A percentile compares a stretch with the other conserved stretches of the same genome.
Conservation (phyloP, 768 basidiomycete species). For the Mycena pura region DNA sequence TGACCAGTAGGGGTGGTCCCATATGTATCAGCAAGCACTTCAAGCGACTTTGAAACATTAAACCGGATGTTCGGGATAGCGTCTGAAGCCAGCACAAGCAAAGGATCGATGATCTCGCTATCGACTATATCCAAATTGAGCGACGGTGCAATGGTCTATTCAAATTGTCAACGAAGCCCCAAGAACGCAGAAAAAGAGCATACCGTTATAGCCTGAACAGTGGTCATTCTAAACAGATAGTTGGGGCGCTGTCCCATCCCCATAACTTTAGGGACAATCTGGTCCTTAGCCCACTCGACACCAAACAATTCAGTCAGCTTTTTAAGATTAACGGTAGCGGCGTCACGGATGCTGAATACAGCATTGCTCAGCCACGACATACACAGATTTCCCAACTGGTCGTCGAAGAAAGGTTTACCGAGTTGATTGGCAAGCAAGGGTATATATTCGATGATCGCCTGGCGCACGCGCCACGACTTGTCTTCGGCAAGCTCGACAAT, state of each 20-base stretch:
- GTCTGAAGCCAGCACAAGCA: slow-evolving; percentile 84
- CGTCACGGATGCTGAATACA: slow-evolving; percentile 97
- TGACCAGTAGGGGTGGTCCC: slow-evolving; percentile 70
- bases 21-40: slow-evolving; percentile 82
- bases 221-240: slow-evolving; percentile 98
- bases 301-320: slow-evolving; percentile 98
- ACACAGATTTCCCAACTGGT: slow-evolving; percentile 94
- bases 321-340: slow-evolving; percentile 96
- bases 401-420: slow-evolving; percentile 96
- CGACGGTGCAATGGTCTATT: slow-evolving; percentile 94
- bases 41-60: slow-evolving; percentile 95
- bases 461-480: slow-evolving; percentile 99
- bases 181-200: slow-evolving; percentile 35
- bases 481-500: slow-evolving; percentile 98
- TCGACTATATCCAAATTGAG: slow-evolving; percentile 84
- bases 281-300: slow-evolving; percentile 93
- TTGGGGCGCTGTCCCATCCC: slow-evolving; percentile 97
- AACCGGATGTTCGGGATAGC: slow-evolving; percentile 99
- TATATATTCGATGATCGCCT: slow-evolving; percentile 99
- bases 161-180: slow-evolving; percentile 8
- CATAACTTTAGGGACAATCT: slow-evolving; percentile 96
- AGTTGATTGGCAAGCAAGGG: slow-evolving; percentile 98
- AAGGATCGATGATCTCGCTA: slow-evolving; percentile 82
- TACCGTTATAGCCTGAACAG: slow-evolving; percentile 97
- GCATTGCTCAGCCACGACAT: slow-evolving; percentile 99